phyloP scores from a whole-genome alignment of 306 rosid genomes.

The Prunus fruticosa region DNA sequence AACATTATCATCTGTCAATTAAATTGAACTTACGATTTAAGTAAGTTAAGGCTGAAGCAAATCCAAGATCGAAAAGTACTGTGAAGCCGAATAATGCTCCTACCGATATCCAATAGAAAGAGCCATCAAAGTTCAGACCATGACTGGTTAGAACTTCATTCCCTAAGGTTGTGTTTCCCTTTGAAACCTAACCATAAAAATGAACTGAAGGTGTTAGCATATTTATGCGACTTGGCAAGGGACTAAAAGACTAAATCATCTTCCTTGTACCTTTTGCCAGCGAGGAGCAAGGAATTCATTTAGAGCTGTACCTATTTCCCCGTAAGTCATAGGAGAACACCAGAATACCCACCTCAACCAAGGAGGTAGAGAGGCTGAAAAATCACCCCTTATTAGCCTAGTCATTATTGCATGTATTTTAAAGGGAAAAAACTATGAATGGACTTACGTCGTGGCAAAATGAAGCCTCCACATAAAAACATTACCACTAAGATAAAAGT shows the following conservation, averaged over 20 bases:
- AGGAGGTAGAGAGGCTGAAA: slow-evolving; percentile 33
- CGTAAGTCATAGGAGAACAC: slow-evolving; percentile 34
- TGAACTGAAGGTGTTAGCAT: background rate
- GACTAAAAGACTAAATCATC: slow-evolving; percentile 1
- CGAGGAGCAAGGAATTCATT: slow-evolving; percentile 42
- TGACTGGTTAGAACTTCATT: slow-evolving; percentile 31
- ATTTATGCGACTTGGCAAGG: slow-evolving; percentile 7
- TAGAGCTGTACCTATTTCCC: slow-evolving; percentile 25
- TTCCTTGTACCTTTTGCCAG: slow-evolving; percentile 31
- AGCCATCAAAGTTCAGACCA: slow-evolving; percentile 37
- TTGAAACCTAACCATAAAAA: slow-evolving; percentile 20
- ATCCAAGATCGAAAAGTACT: slow-evolving; percentile 41
- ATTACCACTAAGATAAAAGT: slow-evolving; percentile 15
- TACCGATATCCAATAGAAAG: slow-evolving; percentile 47
- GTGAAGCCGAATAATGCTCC: slow-evolving; percentile 39
- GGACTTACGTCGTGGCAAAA: slow-evolving; percentile 28
- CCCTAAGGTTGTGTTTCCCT: slow-evolving; percentile 32
- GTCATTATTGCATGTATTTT: background rate
- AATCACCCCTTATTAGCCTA: background rate
- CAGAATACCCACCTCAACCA: slow-evolving; percentile 45
- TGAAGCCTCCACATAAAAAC: slow-evolving; percentile 33
- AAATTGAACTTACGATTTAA: slow-evolving; percentile 33
- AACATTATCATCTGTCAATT: slow-evolving; percentile 1
- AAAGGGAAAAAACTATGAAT: background rate
- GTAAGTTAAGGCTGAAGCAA: slow-evolving; percentile 37